Evolutionary conservation across 148 eudicot genomes (phyloP).

Genomic region (Mesembryanthemum crystallinum): DNA sequence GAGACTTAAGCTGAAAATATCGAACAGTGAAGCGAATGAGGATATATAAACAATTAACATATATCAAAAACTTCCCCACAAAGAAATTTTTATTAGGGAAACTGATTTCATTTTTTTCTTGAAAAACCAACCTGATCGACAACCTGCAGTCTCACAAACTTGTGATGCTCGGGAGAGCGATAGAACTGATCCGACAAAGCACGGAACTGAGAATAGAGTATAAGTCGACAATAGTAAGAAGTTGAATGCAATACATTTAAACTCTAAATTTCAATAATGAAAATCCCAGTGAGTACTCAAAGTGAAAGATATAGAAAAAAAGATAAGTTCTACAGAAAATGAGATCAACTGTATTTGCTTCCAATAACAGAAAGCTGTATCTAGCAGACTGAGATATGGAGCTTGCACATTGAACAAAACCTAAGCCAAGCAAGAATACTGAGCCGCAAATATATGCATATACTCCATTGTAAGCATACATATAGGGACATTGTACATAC

Average conservation of each 20-base stretch:
- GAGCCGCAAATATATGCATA: background rate
- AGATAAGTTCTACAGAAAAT: slow-evolving; percentile 1
- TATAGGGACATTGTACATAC: background rate
- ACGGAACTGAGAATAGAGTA: slow-evolving; percentile 55
- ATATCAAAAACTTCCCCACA: background rate
- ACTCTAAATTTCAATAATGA: background rate
- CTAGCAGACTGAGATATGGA: background rate
- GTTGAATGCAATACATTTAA: background rate
- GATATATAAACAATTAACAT: background rate
- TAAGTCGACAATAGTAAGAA: slow-evolving; percentile 15
- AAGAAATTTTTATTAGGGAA: no score
- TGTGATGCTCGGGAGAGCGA: slow-evolving; percentile 82
- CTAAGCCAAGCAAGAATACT: slow-evolving; percentile 7
- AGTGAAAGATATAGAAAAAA: no score
- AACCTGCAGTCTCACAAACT: slow-evolving; percentile 82
- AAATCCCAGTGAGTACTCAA: background rate
- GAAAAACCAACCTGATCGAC: slow-evolving; percentile 66
- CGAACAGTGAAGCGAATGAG: background rate
- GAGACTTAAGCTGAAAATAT: slow-evolving; percentile 69
- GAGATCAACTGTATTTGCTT: background rate
- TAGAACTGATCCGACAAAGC: slow-evolving; percentile 93
- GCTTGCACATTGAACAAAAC: background rate
- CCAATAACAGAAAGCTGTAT: background rate
- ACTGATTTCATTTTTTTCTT: background rate
- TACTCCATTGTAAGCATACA: background rate